Evolutionary conservation across 1,139 yeast genomes (phyloP).

Genomic region (Hyphopichia burtonii): DNA sequence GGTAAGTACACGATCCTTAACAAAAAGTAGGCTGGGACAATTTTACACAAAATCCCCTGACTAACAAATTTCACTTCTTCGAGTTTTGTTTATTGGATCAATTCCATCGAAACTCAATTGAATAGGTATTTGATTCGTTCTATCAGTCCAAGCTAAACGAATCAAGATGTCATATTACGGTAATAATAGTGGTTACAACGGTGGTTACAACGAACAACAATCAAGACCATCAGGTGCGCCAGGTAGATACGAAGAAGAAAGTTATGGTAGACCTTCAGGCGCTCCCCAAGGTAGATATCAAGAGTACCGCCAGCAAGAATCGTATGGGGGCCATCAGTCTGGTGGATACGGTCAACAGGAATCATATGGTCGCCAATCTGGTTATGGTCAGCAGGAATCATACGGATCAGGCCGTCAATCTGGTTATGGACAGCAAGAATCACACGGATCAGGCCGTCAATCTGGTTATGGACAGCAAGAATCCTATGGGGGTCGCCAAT

Average conservation of each 20-base stretch:
- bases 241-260: neutral
- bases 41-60: neutral
- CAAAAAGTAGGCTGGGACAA: neutral
- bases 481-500: no score
- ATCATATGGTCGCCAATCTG: neutral
- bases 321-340: neutral
- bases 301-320: neutral
- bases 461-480: neutral
- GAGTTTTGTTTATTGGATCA: neutral
- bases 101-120: no score
- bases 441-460: neutral
- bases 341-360: neutral
- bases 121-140: no score
- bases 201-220: neutral
- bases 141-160: no score
- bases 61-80: neutral
- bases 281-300: neutral
- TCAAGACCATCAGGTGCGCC: conserved; percentile 1
- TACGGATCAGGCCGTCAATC: neutral
- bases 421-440: neutral
- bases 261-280: neutral
- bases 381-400: neutral
- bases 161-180: neutral
- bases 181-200: neutral
- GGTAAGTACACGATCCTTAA: neutral